Percentiles rank a stretch among this genome's conserved stretches.
Conservation (phyloP, 257 asterid species). For the Ophiorrhiza pumila region DNA sequence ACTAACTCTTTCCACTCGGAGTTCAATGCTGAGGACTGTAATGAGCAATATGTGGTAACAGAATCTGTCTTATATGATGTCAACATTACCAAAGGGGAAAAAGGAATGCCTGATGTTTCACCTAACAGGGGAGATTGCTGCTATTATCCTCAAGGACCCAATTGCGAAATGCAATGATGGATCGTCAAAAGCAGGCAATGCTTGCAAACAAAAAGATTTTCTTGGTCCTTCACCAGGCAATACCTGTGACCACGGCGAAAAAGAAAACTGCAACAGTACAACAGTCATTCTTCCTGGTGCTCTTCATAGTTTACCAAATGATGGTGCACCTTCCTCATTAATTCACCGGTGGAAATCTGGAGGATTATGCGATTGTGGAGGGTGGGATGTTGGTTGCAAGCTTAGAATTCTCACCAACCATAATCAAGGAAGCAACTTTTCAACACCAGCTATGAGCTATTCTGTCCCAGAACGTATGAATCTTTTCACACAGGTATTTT, state of each 20-base stretch:
- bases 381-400: slow-evolving; percentile 99
- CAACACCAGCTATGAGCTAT: slow-evolving; percentile 22
- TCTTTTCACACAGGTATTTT: slow-evolving; percentile 62
- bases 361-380: slow-evolving; percentile 96
- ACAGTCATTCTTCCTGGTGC: slow-evolving; percentile 77
- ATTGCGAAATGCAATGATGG: slow-evolving; percentile 20
- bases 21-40: slow-evolving; percentile 17
- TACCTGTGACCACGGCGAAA: slow-evolving; percentile 17
- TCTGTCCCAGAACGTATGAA: slow-evolving; percentile 33
- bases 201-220: slow-evolving; percentile 20
- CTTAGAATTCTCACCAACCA: slow-evolving; percentile 54
- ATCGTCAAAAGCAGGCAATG: slow-evolving; percentile 15
- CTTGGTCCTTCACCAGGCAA: slow-evolving; percentile 9
- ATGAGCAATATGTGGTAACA: slow-evolving; percentile 28
- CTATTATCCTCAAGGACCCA: slow-evolving; percentile 46
- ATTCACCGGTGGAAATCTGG: slow-evolving; percentile 76
- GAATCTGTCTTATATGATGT: slow-evolving; percentile 66
- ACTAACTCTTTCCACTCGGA: slow-evolving; percentile 32
- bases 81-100: slow-evolving; percentile 40
- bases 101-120: slow-evolving; percentile 40
- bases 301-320: slow-evolving; percentile 57
- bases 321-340: slow-evolving; percentile 70
- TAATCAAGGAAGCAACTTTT: slow-evolving; percentile 25
- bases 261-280: slow-evolving; percentile 26
- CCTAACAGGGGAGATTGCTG: slow-evolving; percentile 69